Conservation (phyloP, 2,329 filamentous ascomycete species). For the Colletotrichum sp. region DNA sequence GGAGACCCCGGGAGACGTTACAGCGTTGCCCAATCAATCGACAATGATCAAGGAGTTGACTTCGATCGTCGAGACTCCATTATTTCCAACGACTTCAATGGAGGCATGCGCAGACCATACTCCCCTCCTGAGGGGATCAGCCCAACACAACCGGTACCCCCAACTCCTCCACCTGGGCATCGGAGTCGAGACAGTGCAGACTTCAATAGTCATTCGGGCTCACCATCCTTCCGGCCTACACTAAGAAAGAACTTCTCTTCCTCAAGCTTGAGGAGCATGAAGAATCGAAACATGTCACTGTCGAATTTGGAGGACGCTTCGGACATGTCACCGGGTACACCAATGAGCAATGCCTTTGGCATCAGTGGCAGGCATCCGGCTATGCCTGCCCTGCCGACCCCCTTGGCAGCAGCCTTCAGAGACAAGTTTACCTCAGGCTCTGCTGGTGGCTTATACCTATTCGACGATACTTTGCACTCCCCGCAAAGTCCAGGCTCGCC, state of each 20-base stretch:
- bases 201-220: constrained; percentile 49
- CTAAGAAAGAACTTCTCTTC: constrained; percentile 74
- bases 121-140: constrained; percentile 20
- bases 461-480: constrained; percentile 83
- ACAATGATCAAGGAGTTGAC: background rate
- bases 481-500: constrained; percentile 68
- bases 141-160: constrained; percentile 18
- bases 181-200: constrained; percentile 39
- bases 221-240: constrained; percentile 54
- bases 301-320: constrained; percentile 65
- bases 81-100: background rate
- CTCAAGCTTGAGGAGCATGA: constrained; percentile 73
- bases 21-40: background rate
- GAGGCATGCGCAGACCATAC: background rate
- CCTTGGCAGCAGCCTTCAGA: constrained; percentile 66
- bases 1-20: background rate
- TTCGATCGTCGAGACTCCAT: background rate
- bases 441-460: constrained; percentile 76
- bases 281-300: constrained; percentile 75
- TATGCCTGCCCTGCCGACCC: constrained; percentile 71
- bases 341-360: constrained; percentile 71
- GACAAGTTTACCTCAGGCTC: constrained; percentile 62
- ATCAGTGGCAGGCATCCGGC: constrained; percentile 52
- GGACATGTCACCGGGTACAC: constrained; percentile 76
- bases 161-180: constrained; percentile 30